Evolutionary conservation across 176 grass and related monocot species (phyloP), one percentile per base, ranked within the genome.

Genomic region (Oryza glumipatula): DNA sequence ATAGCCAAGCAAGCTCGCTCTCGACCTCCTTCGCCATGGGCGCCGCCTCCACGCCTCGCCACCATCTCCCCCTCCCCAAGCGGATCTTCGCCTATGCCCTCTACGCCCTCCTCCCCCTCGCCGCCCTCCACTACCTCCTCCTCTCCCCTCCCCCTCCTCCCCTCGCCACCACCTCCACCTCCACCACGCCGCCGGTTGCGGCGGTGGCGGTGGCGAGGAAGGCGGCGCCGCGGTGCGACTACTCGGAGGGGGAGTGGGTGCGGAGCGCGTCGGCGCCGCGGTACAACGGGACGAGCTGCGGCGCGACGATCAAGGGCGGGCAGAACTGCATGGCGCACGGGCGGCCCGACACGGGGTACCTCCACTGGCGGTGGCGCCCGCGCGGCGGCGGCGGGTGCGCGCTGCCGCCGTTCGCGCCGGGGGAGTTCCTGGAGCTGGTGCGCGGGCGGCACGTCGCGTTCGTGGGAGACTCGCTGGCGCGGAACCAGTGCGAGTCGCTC

Each of bases 291-390:
- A 82, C 86, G 77, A 91, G 88, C 84, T 97, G 92, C 79, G 74
- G 74, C 33, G 83, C 49, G 63, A 97, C 90, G 38, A 97, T 97
- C 80, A 92, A 90, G 76, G 69, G 82, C 51, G 90, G 86, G 11
- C 92, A 94, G 84, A 91, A 97, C 81, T 97, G 95, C 88, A 67
- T 84, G 70, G 73, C 69, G 30, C 81, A 97, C 64, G 95, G 92
- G 5, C 86, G 92, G 58, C 95, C 95, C 2, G 90, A 97, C 79
- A 88, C 77, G 1, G 81, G 86, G 6, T 97, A 92, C 70, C 48
- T 88, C n/a, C 8, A 81, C 83, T 97, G 92, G 92, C 83, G 88
- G 76, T 97, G 94, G 94, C 77, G 77, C 2, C 94, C 92, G 35
- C 68, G 72, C 79, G 68, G 30, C 30, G 68, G 30, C 30, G 30